Evolutionary conservation across 805 yeast species (phyloP).

Genomic region (Candida bentonensis): DNA sequence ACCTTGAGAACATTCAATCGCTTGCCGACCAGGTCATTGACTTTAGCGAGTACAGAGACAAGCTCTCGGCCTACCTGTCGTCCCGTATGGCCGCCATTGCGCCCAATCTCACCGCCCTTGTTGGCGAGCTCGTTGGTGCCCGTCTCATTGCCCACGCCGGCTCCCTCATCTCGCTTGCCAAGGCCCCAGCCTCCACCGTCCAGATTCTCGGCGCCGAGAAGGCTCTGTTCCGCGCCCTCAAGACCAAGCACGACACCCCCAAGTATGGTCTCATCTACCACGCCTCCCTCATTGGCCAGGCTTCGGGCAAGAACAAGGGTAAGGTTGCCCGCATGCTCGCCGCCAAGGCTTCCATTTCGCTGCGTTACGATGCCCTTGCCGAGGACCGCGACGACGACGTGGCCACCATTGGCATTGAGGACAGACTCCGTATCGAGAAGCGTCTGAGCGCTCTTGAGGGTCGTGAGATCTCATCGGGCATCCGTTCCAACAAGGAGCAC

Average conservation of each 20-base stretch:
- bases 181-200: slow-evolving; percentile 97
- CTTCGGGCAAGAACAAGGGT: slow-evolving; percentile 96
- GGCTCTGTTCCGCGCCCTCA: slow-evolving; percentile 95
- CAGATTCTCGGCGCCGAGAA: slow-evolving; percentile 98
- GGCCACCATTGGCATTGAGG: slow-evolving; percentile 84
- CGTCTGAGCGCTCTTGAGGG: slow-evolving; percentile 94
- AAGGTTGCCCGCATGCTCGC: slow-evolving; percentile 97
- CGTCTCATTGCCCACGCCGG: slow-evolving; percentile 97
- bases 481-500: slow-evolving; percentile 58
- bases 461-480: slow-evolving; percentile 82
- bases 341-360: slow-evolving; percentile 94
- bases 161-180: slow-evolving; percentile 83
- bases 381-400: slow-evolving; percentile 88
- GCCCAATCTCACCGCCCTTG: slow-evolving; percentile 88
- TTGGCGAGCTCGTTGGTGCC: slow-evolving; percentile 97
- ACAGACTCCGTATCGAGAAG: slow-evolving; percentile 85
- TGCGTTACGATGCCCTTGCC: slow-evolving; percentile 91
- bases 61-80: slow-evolving; percentile 76
- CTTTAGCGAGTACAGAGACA: slow-evolving; percentile 93
- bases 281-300: slow-evolving; percentile 95
- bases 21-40: slow-evolving; percentile 95
- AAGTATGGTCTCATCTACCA: slow-evolving; percentile 95
- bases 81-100: slow-evolving; percentile 98
- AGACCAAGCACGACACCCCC: slow-evolving; percentile 97
- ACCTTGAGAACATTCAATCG: slow-evolving; percentile 73